Evolutionary conservation across 176 grass and related monocot species (phyloP).

Genomic region (Carex littledalei): DNA sequence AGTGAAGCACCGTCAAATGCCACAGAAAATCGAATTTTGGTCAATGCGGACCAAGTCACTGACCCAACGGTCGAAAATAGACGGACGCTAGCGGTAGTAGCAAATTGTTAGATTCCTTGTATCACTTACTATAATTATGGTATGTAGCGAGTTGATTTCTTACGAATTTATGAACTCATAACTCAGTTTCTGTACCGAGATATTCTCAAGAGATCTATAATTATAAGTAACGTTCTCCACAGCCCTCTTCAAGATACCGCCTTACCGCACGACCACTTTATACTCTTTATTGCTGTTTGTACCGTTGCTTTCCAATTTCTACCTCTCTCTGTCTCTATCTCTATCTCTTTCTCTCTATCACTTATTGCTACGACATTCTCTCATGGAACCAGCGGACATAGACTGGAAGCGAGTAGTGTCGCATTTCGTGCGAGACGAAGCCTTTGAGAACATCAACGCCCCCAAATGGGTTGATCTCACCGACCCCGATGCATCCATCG

Average conservation of each 20-base stretch:
- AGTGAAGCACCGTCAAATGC: neutral
- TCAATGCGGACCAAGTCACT: neutral
- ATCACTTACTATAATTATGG: conserved; percentile 25
- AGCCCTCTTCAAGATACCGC: neutral
- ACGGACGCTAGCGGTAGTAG: neutral
- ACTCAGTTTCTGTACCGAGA: neutral
- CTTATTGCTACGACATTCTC: neutral
- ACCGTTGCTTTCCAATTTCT: conserved; percentile 7
- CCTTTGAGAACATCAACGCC: conserved; percentile 79
- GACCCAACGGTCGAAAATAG: conserved; percentile 45
- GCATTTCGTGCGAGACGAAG: conserved; percentile 70
- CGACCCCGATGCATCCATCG: conserved; percentile 29
- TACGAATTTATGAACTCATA: neutral
- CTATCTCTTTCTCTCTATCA: neutral
- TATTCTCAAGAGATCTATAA: neutral
- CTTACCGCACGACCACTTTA: neutral
- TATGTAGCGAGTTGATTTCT: conserved; percentile 16
- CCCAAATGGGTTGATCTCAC: conserved; percentile 79
- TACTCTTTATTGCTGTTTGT: neutral
- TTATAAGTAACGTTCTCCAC: neutral
- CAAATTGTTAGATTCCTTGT: neutral
- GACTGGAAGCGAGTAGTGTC: conserved; percentile 87
- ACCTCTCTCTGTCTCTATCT: neutral
- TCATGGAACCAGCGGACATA: conserved; percentile 81
- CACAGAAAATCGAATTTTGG: neutral